phyloP scores from a whole-genome alignment of 768 basidiomycete genomes.

The Fomitopsis serialis region DNA sequence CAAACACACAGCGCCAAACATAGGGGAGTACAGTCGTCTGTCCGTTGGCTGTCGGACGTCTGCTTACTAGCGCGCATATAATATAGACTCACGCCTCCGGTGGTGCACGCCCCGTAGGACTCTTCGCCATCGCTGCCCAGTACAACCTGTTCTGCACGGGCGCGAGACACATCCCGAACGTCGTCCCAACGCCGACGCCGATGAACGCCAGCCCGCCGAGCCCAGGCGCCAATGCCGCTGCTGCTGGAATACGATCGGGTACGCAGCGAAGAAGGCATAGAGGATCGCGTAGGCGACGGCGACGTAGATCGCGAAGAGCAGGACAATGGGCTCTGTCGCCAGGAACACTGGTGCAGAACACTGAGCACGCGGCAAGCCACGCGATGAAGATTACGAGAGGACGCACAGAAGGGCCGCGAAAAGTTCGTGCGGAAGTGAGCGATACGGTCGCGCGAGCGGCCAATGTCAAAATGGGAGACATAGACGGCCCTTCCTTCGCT shows the following conservation, averaged over 20 bases:
- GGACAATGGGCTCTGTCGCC: conserved; percentile 59
- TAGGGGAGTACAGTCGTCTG: conserved; percentile 52
- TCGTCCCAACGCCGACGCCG: conserved; percentile 55
- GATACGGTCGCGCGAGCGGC: conserved; percentile 35
- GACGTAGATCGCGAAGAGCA: conserved; percentile 52
- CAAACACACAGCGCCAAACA: conserved; percentile 44
- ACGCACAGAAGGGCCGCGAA: conserved; percentile 49
- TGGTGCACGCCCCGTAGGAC: conserved; percentile 43
- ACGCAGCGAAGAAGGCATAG: conserved; percentile 61
- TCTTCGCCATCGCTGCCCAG: conserved; percentile 41
- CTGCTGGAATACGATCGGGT: conserved; percentile 53
- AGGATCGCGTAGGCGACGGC: conserved; percentile 58
- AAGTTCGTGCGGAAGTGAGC: conserved; percentile 45
- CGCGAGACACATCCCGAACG: conserved; percentile 44
- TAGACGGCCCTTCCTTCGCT: conserved; percentile 39
- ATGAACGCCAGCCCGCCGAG: conserved; percentile 58
- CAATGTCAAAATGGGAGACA: conserved; percentile 44
- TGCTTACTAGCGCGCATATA: neutral
- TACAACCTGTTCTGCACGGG: conserved; percentile 53
- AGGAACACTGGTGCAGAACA: conserved; percentile 61
- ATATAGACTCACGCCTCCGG: conserved; percentile 49
- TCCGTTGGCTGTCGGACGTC: neutral
- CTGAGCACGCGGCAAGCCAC: too few relatives aligned
- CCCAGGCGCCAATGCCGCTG: conserved; percentile 47
- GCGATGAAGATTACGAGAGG: neutral